phyloP scores from a whole-genome alignment of 2,329 filamentous ascomycete genomes.

The Grosmannia penicillata region DNA sequence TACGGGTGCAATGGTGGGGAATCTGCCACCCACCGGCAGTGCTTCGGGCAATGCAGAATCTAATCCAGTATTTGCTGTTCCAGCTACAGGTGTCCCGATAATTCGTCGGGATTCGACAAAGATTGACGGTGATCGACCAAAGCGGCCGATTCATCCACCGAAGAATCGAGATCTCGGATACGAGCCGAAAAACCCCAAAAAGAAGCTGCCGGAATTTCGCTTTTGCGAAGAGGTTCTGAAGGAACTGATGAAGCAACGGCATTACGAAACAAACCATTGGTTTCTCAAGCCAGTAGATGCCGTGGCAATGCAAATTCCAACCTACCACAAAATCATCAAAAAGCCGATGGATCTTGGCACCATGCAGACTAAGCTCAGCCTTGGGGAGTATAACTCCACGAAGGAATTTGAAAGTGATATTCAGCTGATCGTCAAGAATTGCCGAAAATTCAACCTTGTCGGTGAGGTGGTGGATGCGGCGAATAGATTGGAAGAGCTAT shows the following conservation, averaged over 20 bases:
- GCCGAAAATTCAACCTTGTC: slow-evolving; percentile 67
- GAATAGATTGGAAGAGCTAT: slow-evolving; percentile 57
- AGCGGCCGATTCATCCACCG: slow-evolving; percentile 85
- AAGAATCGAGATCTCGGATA: slow-evolving; percentile 89
- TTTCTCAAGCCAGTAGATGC: slow-evolving; percentile 84
- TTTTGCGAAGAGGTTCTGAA: slow-evolving; percentile 75
- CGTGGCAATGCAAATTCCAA: slow-evolving; percentile 82
- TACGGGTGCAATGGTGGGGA: slow-evolving; percentile 9
- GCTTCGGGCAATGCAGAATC: slow-evolving; percentile 20
- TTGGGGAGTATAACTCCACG: slow-evolving; percentile 63
- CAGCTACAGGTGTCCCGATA: slow-evolving; percentile 62
- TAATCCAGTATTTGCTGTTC: slow-evolving; percentile 47
- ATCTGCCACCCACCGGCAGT: slow-evolving; percentile 12
- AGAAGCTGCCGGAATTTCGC: slow-evolving; percentile 75
- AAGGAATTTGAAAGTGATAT: slow-evolving; percentile 82
- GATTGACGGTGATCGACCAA: slow-evolving; percentile 64
- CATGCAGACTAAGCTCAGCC: slow-evolving; percentile 62
- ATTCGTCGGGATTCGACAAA: slow-evolving; percentile 77
- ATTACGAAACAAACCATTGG: slow-evolving; percentile 51
- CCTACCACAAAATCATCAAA: slow-evolving; percentile 88
- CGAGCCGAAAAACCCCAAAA: slow-evolving; percentile 67
- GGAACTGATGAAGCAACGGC: slow-evolving; percentile 62
- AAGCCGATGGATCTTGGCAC: slow-evolving; percentile 90
- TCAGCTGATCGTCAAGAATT: slow-evolving; percentile 74
- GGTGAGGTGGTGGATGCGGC: slow-evolving; percentile 32